phyloP scores from a whole-genome alignment of 306 rosid species.

The Castanopsis chinensis region DNA sequence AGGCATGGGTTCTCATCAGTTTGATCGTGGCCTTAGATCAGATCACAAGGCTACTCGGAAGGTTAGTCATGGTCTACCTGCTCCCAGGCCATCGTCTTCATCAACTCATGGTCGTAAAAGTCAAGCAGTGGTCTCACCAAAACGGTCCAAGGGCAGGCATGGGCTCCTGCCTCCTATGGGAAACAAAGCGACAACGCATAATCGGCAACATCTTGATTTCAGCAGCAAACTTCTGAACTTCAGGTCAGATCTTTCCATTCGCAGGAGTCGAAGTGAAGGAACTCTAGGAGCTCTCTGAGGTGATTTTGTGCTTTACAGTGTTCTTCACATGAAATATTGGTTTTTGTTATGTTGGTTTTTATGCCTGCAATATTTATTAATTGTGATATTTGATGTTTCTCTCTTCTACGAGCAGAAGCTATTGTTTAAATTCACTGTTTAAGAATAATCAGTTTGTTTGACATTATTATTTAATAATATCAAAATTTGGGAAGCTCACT shows the following conservation, averaged over 20 bases:
- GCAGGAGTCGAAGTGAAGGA: conserved; percentile 80
- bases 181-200: conserved; percentile 40
- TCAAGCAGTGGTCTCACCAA: conserved; percentile 40
- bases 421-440: background rate
- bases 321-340: background rate
- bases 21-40: conserved; percentile 61
- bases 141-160: conserved; percentile 47
- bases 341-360: conserved; percentile 23
- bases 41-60: conserved; percentile 71
- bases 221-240: conserved; percentile 35
- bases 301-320: conserved; percentile 10
- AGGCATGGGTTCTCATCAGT: conserved; percentile 63
- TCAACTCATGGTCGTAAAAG: conserved; percentile 39
- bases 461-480: background rate
- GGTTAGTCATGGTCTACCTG: conserved; percentile 36
- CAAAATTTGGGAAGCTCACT: background rate
- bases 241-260: conserved; percentile 40
- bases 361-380: background rate
- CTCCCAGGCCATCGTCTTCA: conserved; percentile 41
- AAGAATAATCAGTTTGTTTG: background rate
- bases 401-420: background rate
- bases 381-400: background rate
- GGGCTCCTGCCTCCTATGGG: conserved; percentile 56
- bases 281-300: conserved; percentile 59
- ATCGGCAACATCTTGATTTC: conserved; percentile 38